Evolutionary conservation across 495 filamentous ascomycete genomes (phyloP).

Genomic region (Baudoinia panamericana): DNA sequence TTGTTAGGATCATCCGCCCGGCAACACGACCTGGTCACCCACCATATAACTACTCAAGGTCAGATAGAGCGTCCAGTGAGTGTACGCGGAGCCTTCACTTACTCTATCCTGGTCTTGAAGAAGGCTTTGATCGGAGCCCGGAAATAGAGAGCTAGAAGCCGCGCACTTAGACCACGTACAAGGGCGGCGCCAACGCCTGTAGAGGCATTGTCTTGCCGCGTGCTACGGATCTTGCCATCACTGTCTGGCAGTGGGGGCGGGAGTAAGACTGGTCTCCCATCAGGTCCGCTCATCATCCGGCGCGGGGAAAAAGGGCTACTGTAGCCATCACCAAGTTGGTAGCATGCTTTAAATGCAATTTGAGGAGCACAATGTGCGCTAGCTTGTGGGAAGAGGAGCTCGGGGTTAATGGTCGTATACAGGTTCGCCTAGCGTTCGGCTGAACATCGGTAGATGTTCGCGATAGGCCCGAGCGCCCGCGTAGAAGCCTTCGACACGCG

Average conservation of each 20-base stretch:
- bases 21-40: too few species aligned
- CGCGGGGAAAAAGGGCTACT: too few species aligned
- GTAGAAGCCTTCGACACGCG: neutral
- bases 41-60: slow-evolving; percentile 44
- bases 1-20: too few species aligned
- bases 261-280: slow-evolving; percentile 3
- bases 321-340: too few species aligned
- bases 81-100: slow-evolving; percentile 31
- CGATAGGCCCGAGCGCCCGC: too few species aligned
- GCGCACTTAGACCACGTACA: slow-evolving; percentile 64
- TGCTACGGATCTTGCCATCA: slow-evolving; percentile 14
- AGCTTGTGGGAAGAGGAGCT: too few species aligned
- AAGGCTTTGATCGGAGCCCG: slow-evolving; percentile 80
- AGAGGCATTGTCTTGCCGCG: slow-evolving; percentile 49
- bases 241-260: slow-evolving; percentile 8
- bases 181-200: slow-evolving; percentile 65
- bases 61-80: neutral
- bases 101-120: slow-evolving; percentile 79
- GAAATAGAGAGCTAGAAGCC: slow-evolving; percentile 77
- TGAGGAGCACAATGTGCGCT: too few species aligned
- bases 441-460: too few species aligned
- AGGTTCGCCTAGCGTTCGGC: too few species aligned
- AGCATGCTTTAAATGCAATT: too few species aligned
- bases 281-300: slow-evolving; percentile 10
- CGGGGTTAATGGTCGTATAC: too few species aligned